Base-by-base conservation (phyloP, 2,329 filamentous ascomycete genomes). In the Sporothrix curviconia region DNA sequence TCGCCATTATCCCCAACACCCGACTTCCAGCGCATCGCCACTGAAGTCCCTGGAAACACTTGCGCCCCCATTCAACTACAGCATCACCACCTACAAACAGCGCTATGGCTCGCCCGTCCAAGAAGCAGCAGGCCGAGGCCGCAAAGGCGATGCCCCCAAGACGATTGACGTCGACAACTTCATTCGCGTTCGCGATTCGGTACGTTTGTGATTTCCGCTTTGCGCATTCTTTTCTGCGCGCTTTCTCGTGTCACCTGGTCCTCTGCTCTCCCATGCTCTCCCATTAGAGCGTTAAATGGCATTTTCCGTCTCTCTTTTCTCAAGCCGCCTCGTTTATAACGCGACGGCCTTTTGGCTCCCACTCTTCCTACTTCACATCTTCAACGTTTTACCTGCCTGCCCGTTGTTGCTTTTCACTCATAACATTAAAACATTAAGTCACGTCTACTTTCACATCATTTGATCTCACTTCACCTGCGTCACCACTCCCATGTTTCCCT, bases 151-250 rank as follows among this genome's bases (percentile, higher is more conserved):
- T 39, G 64, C 74, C 50, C 65, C 68, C 57, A 72, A 76, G 65
- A 72, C 76, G 42, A 82, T 88, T 63, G 83, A 90, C 61, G 79
- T 87, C 58, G 86, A 90, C 59, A 86, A 89, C 71, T 92, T 92
- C 70, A 80, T 89, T 60, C 80, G 86, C 68, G 90, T 91, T 50
- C 83, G 90, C 67, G 90, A 95, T 70, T 86, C 84, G 70, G 90
- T 95, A 85, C 81, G 88, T 60, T 44, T 62, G 58, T 60, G 61
- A 59, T 39, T 58, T 46, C 60, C 55, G 50, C 42, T 39, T 34
- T 57, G 58, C 55, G 56, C 37, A 47, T 46, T 55, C 56, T 52
- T 43, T 64, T 57, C 34, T 52, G n/a, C n/a, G n/a, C n/a, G n/a
- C n/a, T 57, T 28, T 55, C 50, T 36, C 37, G 43, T 63, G 43